A percentile compares a stretch with the other conserved stretches of the same genome.
Evolutionary conservation across 1,284 basidiomycete species (phyloP).

Genomic region (Mycena sp.): DNA sequence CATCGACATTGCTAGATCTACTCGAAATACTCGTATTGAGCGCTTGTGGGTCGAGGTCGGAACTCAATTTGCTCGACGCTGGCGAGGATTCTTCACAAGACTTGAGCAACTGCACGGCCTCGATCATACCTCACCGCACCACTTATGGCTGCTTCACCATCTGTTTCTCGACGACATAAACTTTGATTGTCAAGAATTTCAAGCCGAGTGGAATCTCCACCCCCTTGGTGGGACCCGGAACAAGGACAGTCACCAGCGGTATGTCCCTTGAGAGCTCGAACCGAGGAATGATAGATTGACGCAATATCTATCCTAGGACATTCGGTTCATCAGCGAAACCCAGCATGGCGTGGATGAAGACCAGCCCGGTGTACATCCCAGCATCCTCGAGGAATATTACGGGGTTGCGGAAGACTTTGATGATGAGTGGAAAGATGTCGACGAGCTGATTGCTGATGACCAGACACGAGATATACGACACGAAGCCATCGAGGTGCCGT

Average conservation of each 20-base stretch:
- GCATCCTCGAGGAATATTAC: not conserved
- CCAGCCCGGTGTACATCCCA: conserved; percentile 5
- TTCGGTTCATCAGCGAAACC: conserved; percentile 12
- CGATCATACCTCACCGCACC: conserved; percentile 14
- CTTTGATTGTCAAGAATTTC: conserved; percentile 39
- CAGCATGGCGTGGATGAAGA: conserved; percentile 6
- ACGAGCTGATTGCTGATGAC: conserved; percentile 10
- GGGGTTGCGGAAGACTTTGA: conserved; percentile 3
- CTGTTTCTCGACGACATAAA: conserved; percentile 45
- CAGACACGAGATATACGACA: conserved; percentile 8
- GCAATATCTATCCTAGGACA: not conserved
- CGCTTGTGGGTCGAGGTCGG: conserved; percentile 22
- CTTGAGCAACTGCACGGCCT: conserved; percentile 12
- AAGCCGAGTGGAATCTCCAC: conserved; percentile 41
- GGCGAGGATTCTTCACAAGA: conserved; percentile 21
- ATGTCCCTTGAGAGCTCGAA: not conserved
- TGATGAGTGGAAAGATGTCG: conserved; percentile 3
- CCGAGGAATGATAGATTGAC: not conserved
- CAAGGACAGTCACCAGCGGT: conserved; percentile 2
- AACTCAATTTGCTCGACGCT: conserved; percentile 8
- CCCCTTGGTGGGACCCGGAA: conserved; percentile 3
- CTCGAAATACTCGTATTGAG: conserved; percentile 27
- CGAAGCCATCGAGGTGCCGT: conserved; percentile 4
- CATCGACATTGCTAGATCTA: not conserved
- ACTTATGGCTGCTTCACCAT: conserved; percentile 47